Conservation (phyloP, 768 basidiomycete species). For the Imleria badia region DNA sequence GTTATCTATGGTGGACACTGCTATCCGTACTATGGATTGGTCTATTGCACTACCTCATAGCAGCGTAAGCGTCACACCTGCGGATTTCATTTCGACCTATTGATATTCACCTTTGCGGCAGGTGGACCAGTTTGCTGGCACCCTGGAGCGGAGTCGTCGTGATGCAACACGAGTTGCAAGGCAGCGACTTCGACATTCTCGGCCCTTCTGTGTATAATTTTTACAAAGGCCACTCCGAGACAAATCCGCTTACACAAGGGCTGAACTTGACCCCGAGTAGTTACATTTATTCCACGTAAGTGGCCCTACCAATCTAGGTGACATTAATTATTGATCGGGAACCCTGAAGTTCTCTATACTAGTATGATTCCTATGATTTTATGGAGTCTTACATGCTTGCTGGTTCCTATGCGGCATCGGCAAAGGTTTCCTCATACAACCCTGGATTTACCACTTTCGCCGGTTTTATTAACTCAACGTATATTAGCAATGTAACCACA, state of each 20-base stretch:
- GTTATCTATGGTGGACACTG: not conserved
- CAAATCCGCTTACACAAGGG: not conserved
- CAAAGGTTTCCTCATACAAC: no score
- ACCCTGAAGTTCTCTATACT: no score
- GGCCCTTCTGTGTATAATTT: not conserved
- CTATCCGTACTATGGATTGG: not conserved
- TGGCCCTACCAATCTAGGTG: no score
- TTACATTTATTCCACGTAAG: no score
- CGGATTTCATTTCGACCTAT: not conserved
- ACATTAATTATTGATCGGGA: no score
- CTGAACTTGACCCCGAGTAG: not conserved
- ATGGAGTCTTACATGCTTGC: not conserved
- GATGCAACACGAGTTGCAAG: not conserved
- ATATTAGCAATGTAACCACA: not conserved
- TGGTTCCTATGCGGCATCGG: not conserved
- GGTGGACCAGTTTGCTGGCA: not conserved
- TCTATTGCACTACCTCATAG: not conserved
- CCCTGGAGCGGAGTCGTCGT: not conserved
- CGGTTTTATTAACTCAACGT: not conserved
- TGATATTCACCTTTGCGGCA: not conserved
- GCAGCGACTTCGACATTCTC: not conserved
- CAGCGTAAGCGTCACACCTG: not conserved
- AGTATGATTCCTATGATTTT: no score
- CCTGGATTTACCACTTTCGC: not conserved
- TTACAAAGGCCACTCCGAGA: no score